A percentile compares a stretch with the other conserved stretches of the same genome.
These are phyloP conservation scores for Cylindrotheca fusiformis DNA, from an alignment of 108 stramenopile species.

Conservation along the genomic window DNA sequence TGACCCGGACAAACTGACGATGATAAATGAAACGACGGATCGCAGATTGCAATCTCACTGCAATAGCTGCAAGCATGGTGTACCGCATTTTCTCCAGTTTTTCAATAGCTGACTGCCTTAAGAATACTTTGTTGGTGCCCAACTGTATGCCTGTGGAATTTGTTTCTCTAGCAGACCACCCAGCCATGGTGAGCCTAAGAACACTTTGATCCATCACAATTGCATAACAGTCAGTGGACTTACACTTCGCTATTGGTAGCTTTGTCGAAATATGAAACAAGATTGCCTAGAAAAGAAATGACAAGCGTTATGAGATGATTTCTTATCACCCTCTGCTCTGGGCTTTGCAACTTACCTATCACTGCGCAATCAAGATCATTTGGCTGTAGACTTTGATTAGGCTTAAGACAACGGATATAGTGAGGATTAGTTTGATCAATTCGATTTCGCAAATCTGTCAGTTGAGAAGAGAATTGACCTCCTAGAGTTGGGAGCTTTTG, in stretches of 20 bases:
- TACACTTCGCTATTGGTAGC: too few species aligned
- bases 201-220: too few species aligned
- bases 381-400: conserved; percentile 53
- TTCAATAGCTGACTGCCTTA: conserved; percentile 75
- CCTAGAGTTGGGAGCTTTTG: conserved; percentile 48
- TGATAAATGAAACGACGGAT: conserved; percentile 52
- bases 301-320: conserved; percentile 53
- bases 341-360: conserved; percentile 64
- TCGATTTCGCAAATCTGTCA: conserved; percentile 53
- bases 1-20: conserved; percentile 39
- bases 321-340: conserved; percentile 66
- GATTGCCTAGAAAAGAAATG: conserved; percentile 48
- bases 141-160: conserved; percentile 88
- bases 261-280: conserved; percentile 27
- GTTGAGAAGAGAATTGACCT: conserved; percentile 51
- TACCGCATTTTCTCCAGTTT: conserved; percentile 64
- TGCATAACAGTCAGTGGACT: too few species aligned
- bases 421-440: conserved; percentile 62
- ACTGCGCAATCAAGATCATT: conserved; percentile 56
- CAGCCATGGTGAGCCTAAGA: neutral
- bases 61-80: conserved; percentile 30
- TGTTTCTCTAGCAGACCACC: too few species aligned
- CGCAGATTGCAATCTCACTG: conserved; percentile 46
- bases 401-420: conserved; percentile 85
- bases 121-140: conserved; percentile 87